phyloP scores from a whole-genome alignment of 306 rosid genomes.

The Cicer arietinum region DNA sequence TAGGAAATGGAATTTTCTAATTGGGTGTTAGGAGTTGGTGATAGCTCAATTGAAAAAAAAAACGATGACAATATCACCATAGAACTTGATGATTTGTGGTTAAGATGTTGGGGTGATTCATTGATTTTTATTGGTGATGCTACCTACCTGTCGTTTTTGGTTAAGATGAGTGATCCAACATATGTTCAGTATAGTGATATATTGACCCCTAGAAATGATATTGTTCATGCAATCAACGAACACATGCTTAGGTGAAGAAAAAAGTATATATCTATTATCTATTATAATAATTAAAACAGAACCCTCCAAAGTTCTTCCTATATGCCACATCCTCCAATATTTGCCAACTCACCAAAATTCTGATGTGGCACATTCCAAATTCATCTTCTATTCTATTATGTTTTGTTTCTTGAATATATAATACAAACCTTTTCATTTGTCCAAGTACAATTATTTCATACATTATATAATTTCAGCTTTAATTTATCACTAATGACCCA shows the following conservation, averaged over 20 bases:
- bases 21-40: background rate
- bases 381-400: too few species aligned
- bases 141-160: background rate
- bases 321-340: too few species aligned
- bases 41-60: background rate
- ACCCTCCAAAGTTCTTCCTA: too few species aligned
- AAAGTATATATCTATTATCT: too few species aligned
- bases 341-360: too few species aligned
- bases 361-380: too few species aligned
- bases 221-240: background rate
- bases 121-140: background rate
- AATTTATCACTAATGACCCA: too few species aligned
- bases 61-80: background rate
- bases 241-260: background rate
- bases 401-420: too few species aligned
- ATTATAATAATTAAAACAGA: too few species aligned
- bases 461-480: too few species aligned
- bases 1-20: background rate
- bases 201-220: background rate
- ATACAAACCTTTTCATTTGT: too few species aligned
- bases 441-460: too few species aligned
- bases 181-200: background rate
- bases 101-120: rapidly evolving
- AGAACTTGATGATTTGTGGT: background rate
- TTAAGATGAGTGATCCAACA: background rate